Conservation (phyloP, 169 alveolate genomes). For the Cryptosporidium bovis region DNA sequence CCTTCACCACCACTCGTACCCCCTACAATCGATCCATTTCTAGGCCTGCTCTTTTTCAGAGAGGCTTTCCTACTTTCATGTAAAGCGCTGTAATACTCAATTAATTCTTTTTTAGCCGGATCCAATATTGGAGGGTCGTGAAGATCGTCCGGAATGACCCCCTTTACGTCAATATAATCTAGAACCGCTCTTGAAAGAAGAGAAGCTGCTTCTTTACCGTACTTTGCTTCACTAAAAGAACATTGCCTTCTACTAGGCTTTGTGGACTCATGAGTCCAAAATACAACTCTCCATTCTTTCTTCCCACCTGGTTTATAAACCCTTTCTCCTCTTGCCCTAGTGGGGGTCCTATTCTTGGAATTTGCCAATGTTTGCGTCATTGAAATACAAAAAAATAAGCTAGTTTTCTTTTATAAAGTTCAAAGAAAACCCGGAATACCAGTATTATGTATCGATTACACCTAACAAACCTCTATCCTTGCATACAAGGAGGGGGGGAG, state of each 20-base stretch:
- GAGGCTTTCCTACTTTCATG: constrained; percentile 70
- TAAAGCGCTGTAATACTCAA: constrained; percentile 62
- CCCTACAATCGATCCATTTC: background rate
- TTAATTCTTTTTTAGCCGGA: constrained; percentile 66
- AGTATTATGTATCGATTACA: too few species aligned
- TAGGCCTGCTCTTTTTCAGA: constrained; percentile 31
- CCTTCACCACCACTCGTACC: too few species aligned
- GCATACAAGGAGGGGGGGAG: too few species aligned
- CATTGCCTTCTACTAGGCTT: constrained; percentile 75
- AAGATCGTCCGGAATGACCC: constrained; percentile 70
- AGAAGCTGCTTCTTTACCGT: constrained; percentile 73
- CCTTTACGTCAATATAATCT: constrained; percentile 69
- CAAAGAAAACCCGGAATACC: too few species aligned
- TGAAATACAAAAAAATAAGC: background rate
- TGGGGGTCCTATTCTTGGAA: constrained; percentile 35
- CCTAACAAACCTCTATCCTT: too few species aligned
- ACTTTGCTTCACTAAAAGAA: constrained; percentile 71
- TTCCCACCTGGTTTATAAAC: constrained; percentile 72
- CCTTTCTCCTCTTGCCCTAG: constrained; percentile 73
- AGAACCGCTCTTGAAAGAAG: constrained; percentile 59
- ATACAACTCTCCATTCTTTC: constrained; percentile 73
- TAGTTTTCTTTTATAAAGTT: too few species aligned
- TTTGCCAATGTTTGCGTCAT: constrained; percentile 30
- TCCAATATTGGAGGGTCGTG: constrained; percentile 72
- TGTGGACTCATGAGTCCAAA: constrained; percentile 72